phyloP scores from a whole-genome alignment of 1,139 yeast genomes.

The Lodderomyces jiufengensis region DNA sequence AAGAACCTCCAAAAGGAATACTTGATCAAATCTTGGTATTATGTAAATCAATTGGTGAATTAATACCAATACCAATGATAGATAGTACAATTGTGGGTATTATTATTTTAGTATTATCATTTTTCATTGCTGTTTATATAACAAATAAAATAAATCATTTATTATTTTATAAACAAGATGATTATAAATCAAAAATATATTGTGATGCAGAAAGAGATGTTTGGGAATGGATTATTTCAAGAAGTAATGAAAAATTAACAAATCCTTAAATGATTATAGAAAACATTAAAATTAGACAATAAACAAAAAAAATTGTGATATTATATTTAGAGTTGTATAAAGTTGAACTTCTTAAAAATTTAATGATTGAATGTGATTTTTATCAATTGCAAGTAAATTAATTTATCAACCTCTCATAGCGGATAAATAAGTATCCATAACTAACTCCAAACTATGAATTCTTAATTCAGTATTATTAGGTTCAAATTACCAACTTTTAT shows the following conservation, averaged over 20 bases:
- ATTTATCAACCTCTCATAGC: no score
- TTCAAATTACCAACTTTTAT: no score
- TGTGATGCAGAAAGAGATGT: slow-evolving; percentile 3
- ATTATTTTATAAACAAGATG: background rate
- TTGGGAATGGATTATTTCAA: slow-evolving; percentile 4
- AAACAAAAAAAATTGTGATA: no score
- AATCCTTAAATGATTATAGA: background rate
- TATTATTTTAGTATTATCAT: slow-evolving; percentile 15
- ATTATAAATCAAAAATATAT: background rate
- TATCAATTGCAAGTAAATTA: no score
- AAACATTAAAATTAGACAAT: background rate
- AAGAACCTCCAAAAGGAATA: slow-evolving; percentile 14
- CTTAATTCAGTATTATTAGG: no score
- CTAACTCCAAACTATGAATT: no score
- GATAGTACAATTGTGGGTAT: slow-evolving; percentile 25
- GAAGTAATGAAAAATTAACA: background rate
- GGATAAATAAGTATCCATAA: no score
- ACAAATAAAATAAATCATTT: background rate
- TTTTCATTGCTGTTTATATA: slow-evolving; percentile 12
- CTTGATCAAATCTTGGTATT: slow-evolving; percentile 23
- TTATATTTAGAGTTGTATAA: no score
- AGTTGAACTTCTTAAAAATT: no score
- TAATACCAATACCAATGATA: slow-evolving; percentile 28
- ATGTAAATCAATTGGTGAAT: slow-evolving; percentile 27
- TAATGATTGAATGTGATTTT: no score